phyloP scores from a whole-genome alignment of 139 green algal genomes.

The Haematococcus sp. region DNA sequence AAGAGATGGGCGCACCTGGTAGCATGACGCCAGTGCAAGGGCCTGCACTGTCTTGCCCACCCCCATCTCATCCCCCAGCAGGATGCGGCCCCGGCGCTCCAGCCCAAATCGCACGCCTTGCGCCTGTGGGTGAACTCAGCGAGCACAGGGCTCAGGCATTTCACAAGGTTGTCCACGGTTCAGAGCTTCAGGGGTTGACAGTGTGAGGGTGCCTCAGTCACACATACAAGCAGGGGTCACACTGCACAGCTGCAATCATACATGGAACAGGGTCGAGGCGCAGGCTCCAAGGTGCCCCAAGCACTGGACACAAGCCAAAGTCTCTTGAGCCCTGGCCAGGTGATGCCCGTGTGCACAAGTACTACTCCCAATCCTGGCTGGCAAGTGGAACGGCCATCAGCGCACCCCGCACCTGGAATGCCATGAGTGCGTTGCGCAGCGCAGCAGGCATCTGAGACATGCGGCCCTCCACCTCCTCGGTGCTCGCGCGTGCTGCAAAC shows the following conservation, averaged over 20 bases:
- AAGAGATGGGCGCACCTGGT: constrained; percentile 49
- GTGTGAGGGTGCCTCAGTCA: neutral
- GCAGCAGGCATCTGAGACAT: constrained; percentile 49
- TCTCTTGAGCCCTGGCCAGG: no score
- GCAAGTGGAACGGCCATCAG: no score
- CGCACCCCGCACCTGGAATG: constrained; percentile 54
- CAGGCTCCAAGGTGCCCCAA: no score
- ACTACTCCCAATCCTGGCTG: no score
- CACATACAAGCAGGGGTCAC: no score
- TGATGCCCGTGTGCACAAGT: no score
- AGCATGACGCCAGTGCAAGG: constrained; percentile 84
- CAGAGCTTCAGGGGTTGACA: neutral
- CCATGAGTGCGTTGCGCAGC: constrained; percentile 57
- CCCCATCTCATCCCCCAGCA: constrained; percentile 95
- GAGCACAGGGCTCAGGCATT: neutral
- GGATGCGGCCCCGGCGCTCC: constrained; percentile 53
- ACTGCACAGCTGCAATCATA: no score
- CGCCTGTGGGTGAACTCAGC: constrained; percentile 36
- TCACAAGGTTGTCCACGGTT: neutral
- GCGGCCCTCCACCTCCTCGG: constrained; percentile 40
- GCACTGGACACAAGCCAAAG: no score
- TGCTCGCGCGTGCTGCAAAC: neutral
- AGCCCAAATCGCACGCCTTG: constrained; percentile 83
- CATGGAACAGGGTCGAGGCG: no score
- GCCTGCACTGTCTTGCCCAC: constrained; percentile 93